These are phyloP conservation scores for Parietichytrium sp. DNA, from an alignment of 108 stramenopile genomes.

Conservation along the genomic window DNA sequence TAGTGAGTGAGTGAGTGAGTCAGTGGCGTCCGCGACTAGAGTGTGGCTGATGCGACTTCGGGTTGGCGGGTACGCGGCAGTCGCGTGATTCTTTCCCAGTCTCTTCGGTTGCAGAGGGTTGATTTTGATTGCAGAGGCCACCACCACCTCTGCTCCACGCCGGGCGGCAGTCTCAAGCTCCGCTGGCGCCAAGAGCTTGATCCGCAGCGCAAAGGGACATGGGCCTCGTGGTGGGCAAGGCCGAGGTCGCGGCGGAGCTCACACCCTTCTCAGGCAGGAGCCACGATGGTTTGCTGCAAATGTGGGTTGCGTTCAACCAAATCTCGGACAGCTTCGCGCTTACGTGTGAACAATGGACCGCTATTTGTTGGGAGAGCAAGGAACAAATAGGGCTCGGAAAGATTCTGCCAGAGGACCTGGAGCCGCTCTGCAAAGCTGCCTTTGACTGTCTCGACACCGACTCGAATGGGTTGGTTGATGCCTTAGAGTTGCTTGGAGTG, in stretches of 20 bases:
- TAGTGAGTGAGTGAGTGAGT: no score
- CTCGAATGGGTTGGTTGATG: not conserved
- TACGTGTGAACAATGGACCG: not conserved
- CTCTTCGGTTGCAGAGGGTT: no score
- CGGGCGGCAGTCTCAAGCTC: no score
- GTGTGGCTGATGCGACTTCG: no score
- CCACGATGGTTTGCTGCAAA: not conserved
- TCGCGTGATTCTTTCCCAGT: no score
- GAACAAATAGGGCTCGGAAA: not conserved
- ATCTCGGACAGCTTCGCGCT: not conserved
- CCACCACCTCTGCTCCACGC: no score
- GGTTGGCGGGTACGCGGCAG: no score
- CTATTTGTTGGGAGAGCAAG: not conserved
- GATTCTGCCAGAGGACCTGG: not conserved
- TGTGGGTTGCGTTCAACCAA: constrained; percentile 33
- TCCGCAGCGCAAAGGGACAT: no score
- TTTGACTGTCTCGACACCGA: constrained; percentile 18
- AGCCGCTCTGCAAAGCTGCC: not conserved
- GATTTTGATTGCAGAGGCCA: no score
- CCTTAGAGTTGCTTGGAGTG: not conserved
- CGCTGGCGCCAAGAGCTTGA: no score
- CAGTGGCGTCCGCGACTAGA: no score
- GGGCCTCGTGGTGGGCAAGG: constrained; percentile 8
- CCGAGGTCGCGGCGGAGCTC: not conserved
- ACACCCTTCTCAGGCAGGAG: not conserved